phyloP scores from a whole-genome alignment of 1,284 basidiomycete species.

The Rhodotorula sp. region DNA sequence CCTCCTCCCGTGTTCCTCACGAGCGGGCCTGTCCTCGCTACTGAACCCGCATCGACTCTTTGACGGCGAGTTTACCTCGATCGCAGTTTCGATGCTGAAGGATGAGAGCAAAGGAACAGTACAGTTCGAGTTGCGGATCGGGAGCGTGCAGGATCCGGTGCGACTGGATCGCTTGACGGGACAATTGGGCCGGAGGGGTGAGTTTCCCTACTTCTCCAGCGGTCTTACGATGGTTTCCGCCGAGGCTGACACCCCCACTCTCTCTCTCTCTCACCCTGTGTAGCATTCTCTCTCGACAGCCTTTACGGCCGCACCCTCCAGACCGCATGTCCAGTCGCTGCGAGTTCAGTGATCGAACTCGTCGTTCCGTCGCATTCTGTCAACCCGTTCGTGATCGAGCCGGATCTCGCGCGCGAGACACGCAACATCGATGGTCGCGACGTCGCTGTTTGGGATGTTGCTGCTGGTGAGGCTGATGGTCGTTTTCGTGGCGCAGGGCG shows the following conservation, averaged over 20 bases:
- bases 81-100: slow-evolving; percentile 62
- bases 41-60: slow-evolving; percentile 84
- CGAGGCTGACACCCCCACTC: too few species aligned
- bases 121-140: slow-evolving; percentile 70
- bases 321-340: slow-evolving; percentile 57
- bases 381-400: slow-evolving; percentile 32
- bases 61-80: slow-evolving; percentile 80
- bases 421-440: neutral
- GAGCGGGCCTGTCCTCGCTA: slow-evolving; percentile 81
- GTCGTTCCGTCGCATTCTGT: slow-evolving; percentile 29
- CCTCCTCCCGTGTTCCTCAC: slow-evolving; percentile 85
- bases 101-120: slow-evolving; percentile 53
- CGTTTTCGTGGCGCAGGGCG: too few species aligned
- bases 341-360: slow-evolving; percentile 52
- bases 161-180: slow-evolving; percentile 53
- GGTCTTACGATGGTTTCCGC: too few species aligned
- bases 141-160: slow-evolving; percentile 76
- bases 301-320: slow-evolving; percentile 69
- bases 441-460: slow-evolving; percentile 26
- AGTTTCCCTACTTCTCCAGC: slow-evolving; percentile 22
- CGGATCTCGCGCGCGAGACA: neutral
- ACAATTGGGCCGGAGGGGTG: slow-evolving; percentile 58
- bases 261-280: too few species aligned
- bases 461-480: slow-evolving; percentile 1
- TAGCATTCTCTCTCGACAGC: slow-evolving; percentile 75